Conservation (phyloP, 2,329 filamentous ascomycete species). For the Aureobasidium sp. region DNA sequence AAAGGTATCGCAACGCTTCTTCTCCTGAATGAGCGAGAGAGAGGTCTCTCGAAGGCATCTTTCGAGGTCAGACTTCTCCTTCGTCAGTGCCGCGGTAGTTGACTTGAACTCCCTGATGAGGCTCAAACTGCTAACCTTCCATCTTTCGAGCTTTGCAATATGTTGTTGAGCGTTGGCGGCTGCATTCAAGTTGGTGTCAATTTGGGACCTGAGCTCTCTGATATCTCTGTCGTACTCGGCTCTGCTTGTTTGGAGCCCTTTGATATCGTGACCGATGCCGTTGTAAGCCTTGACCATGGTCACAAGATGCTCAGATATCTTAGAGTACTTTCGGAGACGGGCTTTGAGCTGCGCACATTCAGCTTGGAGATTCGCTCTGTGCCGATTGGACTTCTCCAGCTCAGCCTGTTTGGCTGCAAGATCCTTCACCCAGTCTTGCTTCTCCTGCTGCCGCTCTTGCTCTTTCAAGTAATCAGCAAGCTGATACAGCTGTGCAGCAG, state of each 20-base stretch:
- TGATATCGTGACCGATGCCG: background rate
- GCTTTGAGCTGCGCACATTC: background rate
- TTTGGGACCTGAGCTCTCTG: background rate
- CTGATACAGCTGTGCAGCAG: background rate
- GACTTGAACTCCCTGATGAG: background rate
- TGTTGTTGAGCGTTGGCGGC: background rate
- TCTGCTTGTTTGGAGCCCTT: background rate
- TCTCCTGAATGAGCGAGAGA: background rate
- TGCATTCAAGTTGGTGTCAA: background rate
- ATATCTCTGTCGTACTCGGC: background rate
- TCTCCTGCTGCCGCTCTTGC: background rate
- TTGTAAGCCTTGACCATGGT: background rate
- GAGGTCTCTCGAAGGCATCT: background rate
- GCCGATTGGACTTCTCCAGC: background rate
- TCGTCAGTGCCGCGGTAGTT: background rate
- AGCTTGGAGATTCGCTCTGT: background rate
- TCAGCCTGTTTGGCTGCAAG: slow-evolving; percentile 4
- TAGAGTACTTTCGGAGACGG: background rate
- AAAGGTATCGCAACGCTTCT: background rate
- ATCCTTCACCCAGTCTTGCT: background rate
- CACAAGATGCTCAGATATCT: background rate
- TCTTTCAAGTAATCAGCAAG: background rate
- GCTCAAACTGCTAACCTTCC: background rate
- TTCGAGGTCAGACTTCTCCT: background rate
- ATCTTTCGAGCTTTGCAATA: background rate